Percentiles rank a stretch among this genome's conserved stretches.
Evolutionary conservation across 148 eudicot genomes (phyloP).

Genomic region (Chenopodium album): DNA sequence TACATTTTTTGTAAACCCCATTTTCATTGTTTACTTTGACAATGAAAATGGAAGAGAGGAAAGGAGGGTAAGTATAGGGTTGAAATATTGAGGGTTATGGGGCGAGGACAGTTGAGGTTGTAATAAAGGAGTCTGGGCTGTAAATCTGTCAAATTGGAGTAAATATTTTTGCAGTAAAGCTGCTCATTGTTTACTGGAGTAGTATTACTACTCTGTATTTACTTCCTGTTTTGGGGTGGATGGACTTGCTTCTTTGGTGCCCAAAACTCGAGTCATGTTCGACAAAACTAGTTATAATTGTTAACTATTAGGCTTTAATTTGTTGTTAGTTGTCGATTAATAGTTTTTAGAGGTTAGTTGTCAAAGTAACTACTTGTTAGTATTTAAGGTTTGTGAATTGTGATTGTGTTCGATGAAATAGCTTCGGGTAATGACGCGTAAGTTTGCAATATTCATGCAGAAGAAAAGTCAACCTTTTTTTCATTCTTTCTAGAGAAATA

Average conservation of each 20-base stretch:
- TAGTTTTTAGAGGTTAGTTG: too few relatives aligned
- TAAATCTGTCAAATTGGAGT: constrained; percentile 12
- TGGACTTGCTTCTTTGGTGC: neutral
- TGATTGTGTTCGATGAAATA: too few relatives aligned
- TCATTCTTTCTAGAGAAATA: too few relatives aligned
- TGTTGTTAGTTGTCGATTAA: too few relatives aligned
- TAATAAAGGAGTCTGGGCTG: constrained; percentile 15
- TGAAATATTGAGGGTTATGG: neutral
- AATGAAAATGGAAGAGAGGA: neutral
- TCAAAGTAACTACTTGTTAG: too few relatives aligned
- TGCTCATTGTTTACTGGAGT: neutral
- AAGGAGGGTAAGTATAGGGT: neutral
- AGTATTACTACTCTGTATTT: neutral
- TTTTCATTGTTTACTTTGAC: constrained; percentile 9
- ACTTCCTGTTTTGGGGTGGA: neutral
- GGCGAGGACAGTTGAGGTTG: constrained; percentile 2
- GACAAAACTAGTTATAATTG: too few relatives aligned
- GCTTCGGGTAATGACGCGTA: too few relatives aligned
- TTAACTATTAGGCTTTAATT: too few relatives aligned
- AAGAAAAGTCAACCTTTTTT: too few relatives aligned
- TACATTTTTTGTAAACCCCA: constrained; percentile 34
- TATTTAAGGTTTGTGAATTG: too few relatives aligned
- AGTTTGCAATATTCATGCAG: too few relatives aligned
- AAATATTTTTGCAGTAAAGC: neutral
- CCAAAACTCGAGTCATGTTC: neutral